Conservation (phyloP, 495 filamentous ascomycete genomes). For the Halenospora varia region DNA sequence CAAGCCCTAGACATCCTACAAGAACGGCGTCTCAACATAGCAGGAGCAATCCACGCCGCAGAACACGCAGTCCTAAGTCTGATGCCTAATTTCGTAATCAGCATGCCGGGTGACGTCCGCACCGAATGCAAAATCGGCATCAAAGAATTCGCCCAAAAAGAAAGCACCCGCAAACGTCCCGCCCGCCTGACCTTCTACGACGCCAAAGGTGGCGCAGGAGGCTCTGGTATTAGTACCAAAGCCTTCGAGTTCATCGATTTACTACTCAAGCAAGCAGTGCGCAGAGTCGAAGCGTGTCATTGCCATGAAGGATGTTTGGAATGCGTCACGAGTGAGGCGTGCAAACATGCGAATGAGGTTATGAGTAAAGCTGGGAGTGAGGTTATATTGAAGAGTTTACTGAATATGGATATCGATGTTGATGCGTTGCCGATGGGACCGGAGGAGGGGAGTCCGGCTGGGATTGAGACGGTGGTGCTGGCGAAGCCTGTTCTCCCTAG, state of each 20-base stretch:
- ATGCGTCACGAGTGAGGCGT: conserved; percentile 79
- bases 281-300: conserved; percentile 61
- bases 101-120: conserved; percentile 78
- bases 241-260: conserved; percentile 89
- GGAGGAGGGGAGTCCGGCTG: conserved; percentile 52
- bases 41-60: conserved; percentile 89
- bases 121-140: conserved; percentile 84
- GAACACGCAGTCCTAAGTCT: conserved; percentile 86
- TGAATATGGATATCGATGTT: conserved; percentile 72
- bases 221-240: conserved; percentile 82
- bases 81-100: conserved; percentile 85
- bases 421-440: conserved; percentile 79
- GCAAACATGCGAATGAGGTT: conserved; percentile 83
- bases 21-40: conserved; percentile 68
- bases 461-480: conserved; percentile 79
- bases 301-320: conserved; percentile 84
- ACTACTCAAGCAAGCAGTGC: conserved; percentile 72
- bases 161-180: conserved; percentile 75
- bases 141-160: conserved; percentile 76
- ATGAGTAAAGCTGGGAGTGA: conserved; percentile 87
- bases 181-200: conserved; percentile 94
- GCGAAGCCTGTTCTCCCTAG: conserved; percentile 41
- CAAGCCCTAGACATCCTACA: conserved; percentile 74
- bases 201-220: conserved; percentile 78
- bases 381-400: conserved; percentile 71